Percentiles rank a stretch among this genome's conserved stretches.
Evolutionary conservation across 2,329 filamentous ascomycete species (phyloP).

Genomic region (Alternaria angustiovoidea): DNA sequence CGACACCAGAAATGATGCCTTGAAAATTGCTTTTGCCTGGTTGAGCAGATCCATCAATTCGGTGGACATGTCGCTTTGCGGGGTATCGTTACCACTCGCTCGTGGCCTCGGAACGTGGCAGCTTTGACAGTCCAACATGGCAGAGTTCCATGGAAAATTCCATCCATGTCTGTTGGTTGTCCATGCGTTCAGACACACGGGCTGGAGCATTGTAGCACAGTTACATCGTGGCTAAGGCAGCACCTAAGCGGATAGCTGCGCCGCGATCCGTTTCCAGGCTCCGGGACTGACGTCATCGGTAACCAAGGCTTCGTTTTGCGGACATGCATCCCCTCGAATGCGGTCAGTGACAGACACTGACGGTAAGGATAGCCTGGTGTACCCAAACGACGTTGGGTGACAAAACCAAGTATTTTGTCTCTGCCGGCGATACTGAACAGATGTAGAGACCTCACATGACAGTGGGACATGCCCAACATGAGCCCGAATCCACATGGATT

Average conservation of each 20-base stretch:
- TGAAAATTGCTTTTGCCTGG: background rate
- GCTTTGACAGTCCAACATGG: constrained; percentile 2
- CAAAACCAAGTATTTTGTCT: constrained; percentile 2
- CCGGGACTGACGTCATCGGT: constrained; percentile 32
- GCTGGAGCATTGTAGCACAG: background rate
- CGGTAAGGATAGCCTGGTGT: constrained; percentile 31
- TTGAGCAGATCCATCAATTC: background rate
- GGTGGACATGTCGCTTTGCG: background rate
- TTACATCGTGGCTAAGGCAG: constrained; percentile 25
- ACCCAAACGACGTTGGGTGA: constrained; percentile 3
- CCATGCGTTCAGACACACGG: background rate
- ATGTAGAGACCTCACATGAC: constrained; percentile 1
- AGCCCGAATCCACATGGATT: constrained; percentile 18
- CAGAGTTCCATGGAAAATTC: background rate
- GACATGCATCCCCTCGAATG: constrained; percentile 24
- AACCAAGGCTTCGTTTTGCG: background rate
- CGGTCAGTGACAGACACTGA: constrained; percentile 20
- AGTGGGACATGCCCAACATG: constrained; percentile 23
- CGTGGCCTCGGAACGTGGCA: background rate
- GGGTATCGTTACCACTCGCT: constrained; percentile 1
- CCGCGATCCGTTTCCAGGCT: constrained; percentile 8
- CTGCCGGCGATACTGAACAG: constrained; percentile 1
- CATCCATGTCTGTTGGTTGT: background rate
- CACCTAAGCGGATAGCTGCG: constrained; percentile 7
- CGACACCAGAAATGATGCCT: background rate